A percentile compares a stretch with the other conserved stretches of the same genome.
These are phyloP conservation scores for Marasmius sp. DNA, from an alignment of 1,284 basidiomycete species.

Conservation along the genomic window DNA sequence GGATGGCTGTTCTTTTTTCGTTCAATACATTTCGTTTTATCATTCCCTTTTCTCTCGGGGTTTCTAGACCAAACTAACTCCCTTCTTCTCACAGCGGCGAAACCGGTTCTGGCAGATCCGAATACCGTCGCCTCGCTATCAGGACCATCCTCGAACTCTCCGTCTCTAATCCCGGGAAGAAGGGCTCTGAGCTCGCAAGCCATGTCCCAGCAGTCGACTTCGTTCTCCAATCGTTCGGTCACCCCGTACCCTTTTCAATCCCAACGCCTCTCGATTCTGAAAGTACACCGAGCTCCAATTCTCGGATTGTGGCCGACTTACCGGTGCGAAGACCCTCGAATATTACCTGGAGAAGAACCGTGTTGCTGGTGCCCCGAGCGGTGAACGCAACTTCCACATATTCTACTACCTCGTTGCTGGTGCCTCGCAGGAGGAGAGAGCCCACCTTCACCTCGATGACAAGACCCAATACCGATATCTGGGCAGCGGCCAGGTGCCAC, in stretches of 20 bases:
- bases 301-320: slow-evolving; percentile 84
- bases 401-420: slow-evolving; percentile 96
- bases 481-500: slow-evolving; percentile 49
- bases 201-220: slow-evolving; percentile 94
- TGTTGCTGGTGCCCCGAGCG: slow-evolving; percentile 77
- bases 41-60: background rate
- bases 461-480: slow-evolving; percentile 84
- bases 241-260: slow-evolving; percentile 86
- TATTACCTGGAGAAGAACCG: slow-evolving; percentile 94
- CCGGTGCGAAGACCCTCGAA: slow-evolving; percentile 92
- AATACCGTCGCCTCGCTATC: slow-evolving; percentile 87
- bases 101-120: slow-evolving; percentile 92
- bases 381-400: slow-evolving; percentile 95
- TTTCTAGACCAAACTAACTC: background rate
- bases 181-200: slow-evolving; percentile 81
- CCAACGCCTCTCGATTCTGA: slow-evolving; percentile 89
- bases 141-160: slow-evolving; percentile 89
- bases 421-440: slow-evolving; percentile 82
- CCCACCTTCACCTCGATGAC: slow-evolving; percentile 82
- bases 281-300: slow-evolving; percentile 96
- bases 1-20: background rate
- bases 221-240: slow-evolving; percentile 92
- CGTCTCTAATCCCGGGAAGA: slow-evolving; percentile 89
- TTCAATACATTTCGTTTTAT: background rate
- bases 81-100: slow-evolving; percentile 65